Percentiles rank a stretch among this genome's conserved stretches.
These are phyloP conservation scores for Fusarium irregulare DNA, from an alignment of 2,329 filamentous ascomycete species.

Conservation along the genomic window DNA sequence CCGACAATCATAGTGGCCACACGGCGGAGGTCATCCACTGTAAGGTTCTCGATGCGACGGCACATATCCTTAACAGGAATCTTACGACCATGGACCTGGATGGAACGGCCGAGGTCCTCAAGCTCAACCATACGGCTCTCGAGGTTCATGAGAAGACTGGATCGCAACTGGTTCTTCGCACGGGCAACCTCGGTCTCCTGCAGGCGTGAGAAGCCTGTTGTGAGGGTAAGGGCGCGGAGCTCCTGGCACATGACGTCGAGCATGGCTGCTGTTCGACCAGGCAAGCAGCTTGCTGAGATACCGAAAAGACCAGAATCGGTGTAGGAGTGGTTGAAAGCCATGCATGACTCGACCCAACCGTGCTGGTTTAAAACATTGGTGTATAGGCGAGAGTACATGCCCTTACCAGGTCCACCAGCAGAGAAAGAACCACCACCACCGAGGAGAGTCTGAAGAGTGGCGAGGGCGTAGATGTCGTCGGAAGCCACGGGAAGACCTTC, in stretches of 20 bases:
- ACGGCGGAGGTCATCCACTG: constrained; percentile 80
- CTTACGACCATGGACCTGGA: constrained; percentile 96
- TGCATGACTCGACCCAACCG: constrained; percentile 95
- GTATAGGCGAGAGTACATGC: constrained; percentile 98
- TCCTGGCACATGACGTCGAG: constrained; percentile 96
- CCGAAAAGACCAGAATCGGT: constrained; percentile 96
- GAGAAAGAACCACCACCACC: constrained; percentile 97
- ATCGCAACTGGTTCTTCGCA: constrained; percentile 96
- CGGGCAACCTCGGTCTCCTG: constrained; percentile 83
- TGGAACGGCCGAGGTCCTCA: constrained; percentile 92
- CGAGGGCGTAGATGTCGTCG: constrained; percentile 94
- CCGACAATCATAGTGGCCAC: constrained; percentile 84
- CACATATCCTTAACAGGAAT: constrained; percentile 96
- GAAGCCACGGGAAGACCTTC: constrained; percentile 92
- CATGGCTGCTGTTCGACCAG: constrained; percentile 82
- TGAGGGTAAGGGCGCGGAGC: constrained; percentile 80
- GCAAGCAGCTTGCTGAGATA: constrained; percentile 87
- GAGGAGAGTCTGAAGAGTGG: constrained; percentile 93
- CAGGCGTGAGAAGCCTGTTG: constrained; percentile 78
- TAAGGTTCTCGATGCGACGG: constrained; percentile 82
- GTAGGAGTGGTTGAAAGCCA: constrained; percentile 98
- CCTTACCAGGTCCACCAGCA: constrained; percentile 95
- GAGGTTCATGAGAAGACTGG: constrained; percentile 93
- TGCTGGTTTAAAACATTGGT: constrained; percentile 98
- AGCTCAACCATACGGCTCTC: constrained; percentile 97